A percentile compares a stretch with the other conserved stretches of the same genome.
These are phyloP conservation scores for Ustilago loliicola DNA, from an alignment of 1,284 basidiomycete species.

Conservation along the genomic window DNA sequence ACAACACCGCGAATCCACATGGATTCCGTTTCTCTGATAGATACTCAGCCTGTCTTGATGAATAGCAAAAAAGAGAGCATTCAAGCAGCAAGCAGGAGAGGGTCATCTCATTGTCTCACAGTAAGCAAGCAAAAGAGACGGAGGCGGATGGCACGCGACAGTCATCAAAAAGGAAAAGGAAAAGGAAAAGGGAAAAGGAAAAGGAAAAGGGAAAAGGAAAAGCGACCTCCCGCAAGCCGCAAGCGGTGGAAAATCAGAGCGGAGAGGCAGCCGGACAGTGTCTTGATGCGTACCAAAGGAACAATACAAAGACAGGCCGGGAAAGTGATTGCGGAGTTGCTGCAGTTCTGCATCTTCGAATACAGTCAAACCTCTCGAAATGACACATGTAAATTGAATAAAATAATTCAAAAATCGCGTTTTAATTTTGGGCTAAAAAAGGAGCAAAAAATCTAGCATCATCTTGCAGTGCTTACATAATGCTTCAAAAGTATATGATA, in stretches of 20 bases:
- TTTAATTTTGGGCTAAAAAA: no score
- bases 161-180: not conserved
- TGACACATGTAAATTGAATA: no score
- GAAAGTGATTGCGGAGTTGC: constrained; percentile 1
- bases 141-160: not conserved
- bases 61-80: no score
- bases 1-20: not conserved
- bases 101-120: not conserved
- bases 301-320: not conserved
- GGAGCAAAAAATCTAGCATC: no score
- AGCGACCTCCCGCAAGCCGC: not conserved
- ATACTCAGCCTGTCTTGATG: no score
- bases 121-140: not conserved
- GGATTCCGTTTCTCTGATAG: not conserved
- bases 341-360: not conserved
- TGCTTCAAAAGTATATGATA: no score
- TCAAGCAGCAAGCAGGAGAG: not conserved
- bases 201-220: not conserved
- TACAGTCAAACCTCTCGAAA: no score
- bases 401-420: no score
- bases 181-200: constrained; percentile 3
- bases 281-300: not conserved
- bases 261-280: not conserved
- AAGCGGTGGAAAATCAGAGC: constrained; percentile 3
- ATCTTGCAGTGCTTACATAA: no score